A percentile compares a stretch with the other conserved stretches of the same genome.
Evolutionary conservation across 495 filamentous ascomycete genomes (phyloP).

Genomic region (Aspergillus sparsus): DNA sequence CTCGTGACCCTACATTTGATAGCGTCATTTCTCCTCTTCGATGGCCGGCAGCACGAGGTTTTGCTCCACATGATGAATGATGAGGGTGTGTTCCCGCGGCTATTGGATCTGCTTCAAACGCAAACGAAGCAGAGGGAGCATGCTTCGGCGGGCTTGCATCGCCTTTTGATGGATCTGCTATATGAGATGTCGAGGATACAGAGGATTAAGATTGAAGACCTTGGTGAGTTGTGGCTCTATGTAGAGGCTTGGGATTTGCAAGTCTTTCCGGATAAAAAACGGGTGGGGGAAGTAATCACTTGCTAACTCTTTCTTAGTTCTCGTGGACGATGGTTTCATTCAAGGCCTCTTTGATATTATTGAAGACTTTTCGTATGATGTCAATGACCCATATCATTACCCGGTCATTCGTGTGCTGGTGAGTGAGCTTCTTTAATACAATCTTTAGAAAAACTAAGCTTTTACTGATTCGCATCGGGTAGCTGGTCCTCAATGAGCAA

Average conservation of each 20-base stretch:
- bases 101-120: conserved; percentile 77
- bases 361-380: conserved; percentile 85
- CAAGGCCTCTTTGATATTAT: conserved; percentile 83
- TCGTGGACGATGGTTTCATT: conserved; percentile 84
- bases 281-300: conserved; percentile 12
- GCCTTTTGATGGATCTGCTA: conserved; percentile 79
- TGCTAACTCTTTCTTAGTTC: conserved; percentile 37
- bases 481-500: conserved; percentile 97
- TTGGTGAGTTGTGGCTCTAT: conserved; percentile 54
- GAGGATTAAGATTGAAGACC: conserved; percentile 71
- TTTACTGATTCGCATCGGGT: conserved; percentile 22
- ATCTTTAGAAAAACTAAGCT: neutral
- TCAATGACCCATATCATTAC: conserved; percentile 94
- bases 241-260: neutral
- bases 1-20: conserved; percentile 76
- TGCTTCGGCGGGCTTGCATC: conserved; percentile 70
- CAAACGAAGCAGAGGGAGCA: conserved; percentile 59
- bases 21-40: conserved; percentile 83
- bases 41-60: conserved; percentile 75
- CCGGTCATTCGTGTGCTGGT: conserved; percentile 91
- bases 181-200: conserved; percentile 98
- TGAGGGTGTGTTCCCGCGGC: conserved; percentile 77
- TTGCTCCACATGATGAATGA: conserved; percentile 85
- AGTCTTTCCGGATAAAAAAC: neutral
- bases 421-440: conserved; percentile 27